phyloP scores from a whole-genome alignment of 768 basidiomycete genomes.

The Collybia sp. region DNA sequence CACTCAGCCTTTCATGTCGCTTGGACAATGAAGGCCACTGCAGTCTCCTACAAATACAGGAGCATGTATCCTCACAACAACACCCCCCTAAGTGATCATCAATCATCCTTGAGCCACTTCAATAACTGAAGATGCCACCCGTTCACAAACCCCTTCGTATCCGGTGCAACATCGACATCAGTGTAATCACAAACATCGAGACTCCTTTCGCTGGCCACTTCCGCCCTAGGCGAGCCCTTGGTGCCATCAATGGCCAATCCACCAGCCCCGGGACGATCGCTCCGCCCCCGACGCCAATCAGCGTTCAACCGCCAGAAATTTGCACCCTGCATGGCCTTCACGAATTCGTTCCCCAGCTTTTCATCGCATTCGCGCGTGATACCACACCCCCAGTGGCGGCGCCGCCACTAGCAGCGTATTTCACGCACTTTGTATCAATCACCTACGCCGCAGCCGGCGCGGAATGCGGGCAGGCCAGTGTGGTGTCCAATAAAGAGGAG shows the following conservation, averaged over 20 bases:
- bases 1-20: no score
- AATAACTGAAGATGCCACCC: slow-evolving; percentile 1
- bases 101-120: no score
- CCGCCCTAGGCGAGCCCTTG: slow-evolving; percentile 3
- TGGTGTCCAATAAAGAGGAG: slow-evolving; percentile 8
- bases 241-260: not conserved
- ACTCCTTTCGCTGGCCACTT: slow-evolving; percentile 5
- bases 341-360: slow-evolving; percentile 16
- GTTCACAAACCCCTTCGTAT: slow-evolving; percentile 17
- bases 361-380: slow-evolving; percentile 13
- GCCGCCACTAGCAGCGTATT: slow-evolving; percentile 11
- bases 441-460: slow-evolving; percentile 1
- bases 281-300: slow-evolving; percentile 10
- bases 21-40: no score
- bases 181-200: slow-evolving; percentile 14
- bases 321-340: slow-evolving; percentile 12
- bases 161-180: slow-evolving; percentile 16
- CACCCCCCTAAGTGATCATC: no score
- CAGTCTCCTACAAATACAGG: no score
- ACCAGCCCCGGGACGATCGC: not conserved
- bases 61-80: no score
- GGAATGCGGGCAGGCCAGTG: slow-evolving; percentile 3
- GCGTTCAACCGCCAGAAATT: slow-evolving; percentile 3
- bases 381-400: slow-evolving; percentile 9
- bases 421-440: slow-evolving; percentile 21